These are phyloP conservation scores for Wickerhamiella infanticola DNA, from an alignment of 1,139 yeast genomes.

Conservation along the genomic window DNA sequence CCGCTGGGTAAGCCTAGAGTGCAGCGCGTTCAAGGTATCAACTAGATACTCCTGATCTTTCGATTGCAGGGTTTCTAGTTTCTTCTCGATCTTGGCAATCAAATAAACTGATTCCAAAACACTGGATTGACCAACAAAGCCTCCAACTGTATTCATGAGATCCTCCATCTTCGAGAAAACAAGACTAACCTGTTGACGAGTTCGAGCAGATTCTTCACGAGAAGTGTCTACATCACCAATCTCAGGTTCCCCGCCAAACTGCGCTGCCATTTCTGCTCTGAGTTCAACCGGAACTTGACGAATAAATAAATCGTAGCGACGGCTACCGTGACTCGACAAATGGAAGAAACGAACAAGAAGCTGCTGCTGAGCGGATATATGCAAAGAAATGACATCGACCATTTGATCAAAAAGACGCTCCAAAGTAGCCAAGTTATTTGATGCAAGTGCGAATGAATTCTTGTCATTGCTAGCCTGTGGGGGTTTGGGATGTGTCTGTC, in stretches of 20 bases:
- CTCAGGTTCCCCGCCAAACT: background rate
- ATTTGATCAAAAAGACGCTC: constrained; percentile 3
- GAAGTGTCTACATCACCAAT: constrained; percentile 33
- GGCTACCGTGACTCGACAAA: constrained; percentile 34
- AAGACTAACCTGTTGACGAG: constrained; percentile 25
- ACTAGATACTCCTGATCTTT: constrained; percentile 56
- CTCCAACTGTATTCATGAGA: background rate
- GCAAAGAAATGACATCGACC: constrained; percentile 6
- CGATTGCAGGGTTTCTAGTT: constrained; percentile 23
- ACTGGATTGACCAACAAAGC: constrained; percentile 9
- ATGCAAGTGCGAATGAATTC: background rate
- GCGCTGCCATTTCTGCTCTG: constrained; percentile 3
- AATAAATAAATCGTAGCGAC: constrained; percentile 37
- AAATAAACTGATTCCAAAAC: constrained; percentile 31
- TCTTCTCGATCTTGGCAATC: constrained; percentile 26
- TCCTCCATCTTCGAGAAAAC: constrained; percentile 11
- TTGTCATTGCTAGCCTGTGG: background rate
- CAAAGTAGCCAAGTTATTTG: background rate
- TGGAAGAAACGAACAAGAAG: constrained; percentile 55
- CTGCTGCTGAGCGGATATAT: constrained; percentile 47
- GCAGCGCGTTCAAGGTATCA: constrained; percentile 36
- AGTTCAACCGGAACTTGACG: constrained; percentile 24
- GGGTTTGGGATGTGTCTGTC: background rate
- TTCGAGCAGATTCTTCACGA: constrained; percentile 38
- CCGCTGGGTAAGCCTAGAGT: constrained; percentile 34